phyloP scores from a whole-genome alignment of 2,329 filamentous ascomycete species.

The Fusarium armeniacum region DNA sequence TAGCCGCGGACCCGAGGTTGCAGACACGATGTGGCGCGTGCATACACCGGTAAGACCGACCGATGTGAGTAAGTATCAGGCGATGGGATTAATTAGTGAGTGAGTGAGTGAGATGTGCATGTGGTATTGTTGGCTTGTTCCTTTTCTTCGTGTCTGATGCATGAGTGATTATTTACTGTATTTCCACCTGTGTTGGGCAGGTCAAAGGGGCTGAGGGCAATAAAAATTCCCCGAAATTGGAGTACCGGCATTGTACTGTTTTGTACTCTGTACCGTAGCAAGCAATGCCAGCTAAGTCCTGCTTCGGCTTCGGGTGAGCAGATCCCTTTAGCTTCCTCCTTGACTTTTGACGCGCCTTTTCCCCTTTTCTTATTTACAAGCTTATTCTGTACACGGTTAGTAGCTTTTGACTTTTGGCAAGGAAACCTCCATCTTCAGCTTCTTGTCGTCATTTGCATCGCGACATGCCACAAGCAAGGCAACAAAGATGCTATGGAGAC shows the following conservation, averaged over 20 bases:
- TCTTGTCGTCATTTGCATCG: constrained; percentile 13
- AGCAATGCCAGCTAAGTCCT: background rate
- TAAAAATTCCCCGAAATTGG: constrained; percentile 3
- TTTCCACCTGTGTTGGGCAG: constrained; percentile 23
- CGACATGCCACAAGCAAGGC: constrained; percentile 3
- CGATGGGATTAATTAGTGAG: constrained; percentile 13
- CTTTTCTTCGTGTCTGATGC: background rate
- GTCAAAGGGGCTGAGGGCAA: background rate
- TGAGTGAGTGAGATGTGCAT: constrained; percentile 2
- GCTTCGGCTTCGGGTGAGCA: constrained; percentile 18
- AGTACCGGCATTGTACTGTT: background rate
- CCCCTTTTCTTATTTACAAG: constrained; percentile 18
- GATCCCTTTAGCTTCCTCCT: constrained; percentile 28
- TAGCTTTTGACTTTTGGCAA: background rate
- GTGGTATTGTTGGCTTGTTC: background rate
- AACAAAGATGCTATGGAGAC: constrained; percentile 3
- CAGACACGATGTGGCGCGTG: constrained; percentile 18
- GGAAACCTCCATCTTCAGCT: background rate
- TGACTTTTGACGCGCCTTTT: background rate
- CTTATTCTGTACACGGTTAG: constrained; percentile 24
- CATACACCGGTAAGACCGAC: constrained; percentile 29
- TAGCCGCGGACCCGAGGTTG: constrained; percentile 31
- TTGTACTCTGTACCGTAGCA: background rate
- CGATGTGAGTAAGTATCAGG: constrained; percentile 13
- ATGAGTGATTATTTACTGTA: background rate